phyloP scores from a whole-genome alignment of 805 yeast species.

The Candida boidinii region DNA sequence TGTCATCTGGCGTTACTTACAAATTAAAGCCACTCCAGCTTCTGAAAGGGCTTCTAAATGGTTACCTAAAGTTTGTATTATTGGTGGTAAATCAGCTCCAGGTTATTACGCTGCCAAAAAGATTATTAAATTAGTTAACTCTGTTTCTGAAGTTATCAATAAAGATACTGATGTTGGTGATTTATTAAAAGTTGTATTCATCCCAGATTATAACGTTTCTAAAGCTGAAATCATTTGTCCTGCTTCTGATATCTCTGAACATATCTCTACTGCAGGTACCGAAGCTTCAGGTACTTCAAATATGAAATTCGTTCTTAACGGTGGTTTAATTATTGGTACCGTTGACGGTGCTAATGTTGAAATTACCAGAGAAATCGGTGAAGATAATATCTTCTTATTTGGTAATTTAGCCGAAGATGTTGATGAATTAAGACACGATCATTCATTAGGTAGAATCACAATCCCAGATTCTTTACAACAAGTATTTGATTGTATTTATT shows the following conservation, averaged over 20 bases:
- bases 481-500: conserved; percentile 61
- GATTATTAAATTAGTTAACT: conserved; percentile 76
- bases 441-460: conserved; percentile 49
- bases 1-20: conserved; percentile 72
- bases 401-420: conserved; percentile 89
- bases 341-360: conserved; percentile 97
- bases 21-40: conserved; percentile 58
- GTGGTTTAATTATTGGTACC: conserved; percentile 91
- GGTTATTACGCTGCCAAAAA: conserved; percentile 94
- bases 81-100: conserved; percentile 98
- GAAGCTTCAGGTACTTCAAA: conserved; percentile 95
- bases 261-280: conserved; percentile 94
- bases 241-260: conserved; percentile 86
- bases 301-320: conserved; percentile 91
- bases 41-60: conserved; percentile 52
- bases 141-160: conserved; percentile 76
- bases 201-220: conserved; percentile 90
- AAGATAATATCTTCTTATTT: conserved; percentile 84
- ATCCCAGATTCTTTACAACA: conserved; percentile 50
- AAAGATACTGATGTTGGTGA: conserved; percentile 67
- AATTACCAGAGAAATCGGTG: conserved; percentile 88
- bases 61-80: conserved; percentile 68
- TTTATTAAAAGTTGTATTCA: conserved; percentile 74
- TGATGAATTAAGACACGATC: conserved; percentile 73
- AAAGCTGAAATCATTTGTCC: conserved; percentile 89